phyloP scores from a whole-genome alignment of 257 asterid species.

The Ballota nigra region DNA sequence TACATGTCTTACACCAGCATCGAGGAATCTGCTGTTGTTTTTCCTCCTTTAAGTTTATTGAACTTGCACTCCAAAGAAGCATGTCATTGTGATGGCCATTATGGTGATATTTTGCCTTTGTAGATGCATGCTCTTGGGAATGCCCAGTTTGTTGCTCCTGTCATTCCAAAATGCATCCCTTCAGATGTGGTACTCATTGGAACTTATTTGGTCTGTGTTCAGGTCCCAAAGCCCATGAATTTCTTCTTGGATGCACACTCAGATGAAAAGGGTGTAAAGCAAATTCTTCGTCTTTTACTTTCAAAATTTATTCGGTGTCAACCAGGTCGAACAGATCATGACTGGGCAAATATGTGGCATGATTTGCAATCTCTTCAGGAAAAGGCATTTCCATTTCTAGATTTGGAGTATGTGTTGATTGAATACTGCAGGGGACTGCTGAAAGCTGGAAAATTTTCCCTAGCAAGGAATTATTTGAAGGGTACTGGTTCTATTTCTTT shows the following conservation, averaged over 20 bases:
- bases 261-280: slow-evolving; percentile 86
- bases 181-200: slow-evolving; percentile 17
- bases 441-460: slow-evolving; percentile 88
- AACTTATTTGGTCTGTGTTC: slow-evolving; percentile 26
- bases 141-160: slow-evolving; percentile 16
- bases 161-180: slow-evolving; percentile 15
- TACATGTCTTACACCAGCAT: slow-evolving; percentile 3
- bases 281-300: slow-evolving; percentile 85
- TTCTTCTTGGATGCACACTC: slow-evolving; percentile 61
- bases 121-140: neutral
- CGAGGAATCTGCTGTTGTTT: neutral
- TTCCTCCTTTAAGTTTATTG: neutral
- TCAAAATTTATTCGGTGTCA: slow-evolving; percentile 88
- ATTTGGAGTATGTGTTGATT: slow-evolving; percentile 76
- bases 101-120: slow-evolving; percentile 7
- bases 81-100: neutral
- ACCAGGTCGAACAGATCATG: slow-evolving; percentile 83
- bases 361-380: slow-evolving; percentile 89
- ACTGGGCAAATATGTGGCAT: slow-evolving; percentile 96
- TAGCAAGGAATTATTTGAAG: slow-evolving; percentile 92
- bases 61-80: neutral
- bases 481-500: slow-evolving; percentile 78
- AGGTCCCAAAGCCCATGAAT: slow-evolving; percentile 93
- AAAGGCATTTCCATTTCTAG: slow-evolving; percentile 90
- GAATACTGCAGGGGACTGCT: slow-evolving; percentile 99